Evolutionary conservation across 2,329 filamentous ascomycete species (phyloP), one percentile per base, ranked within the genome.

Genomic region (Botrytis tulipae): DNA sequence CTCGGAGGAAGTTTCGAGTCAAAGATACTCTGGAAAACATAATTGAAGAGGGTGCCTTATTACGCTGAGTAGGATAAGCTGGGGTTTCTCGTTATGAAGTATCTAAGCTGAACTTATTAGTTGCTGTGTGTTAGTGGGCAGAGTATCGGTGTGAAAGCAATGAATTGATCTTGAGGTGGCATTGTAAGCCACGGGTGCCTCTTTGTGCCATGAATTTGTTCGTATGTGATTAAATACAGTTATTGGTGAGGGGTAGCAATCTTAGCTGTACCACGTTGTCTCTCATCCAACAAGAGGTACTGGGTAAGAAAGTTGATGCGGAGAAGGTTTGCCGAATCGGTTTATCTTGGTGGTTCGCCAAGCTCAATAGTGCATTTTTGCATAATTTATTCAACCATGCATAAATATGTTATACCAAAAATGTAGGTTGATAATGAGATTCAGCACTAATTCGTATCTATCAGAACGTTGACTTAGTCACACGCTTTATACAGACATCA

Each of bases 401-500:
- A 68, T 54, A 68, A 68, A 29, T 29, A 54, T 29, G 29, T 67
- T 37, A 22, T 40, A 22, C 46, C 25, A 54, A n/a, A 35, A 51
- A n/a, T n/a, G 48, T 63, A 42, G 35, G 25, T 40, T 40, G 60
- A 18, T 61, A 25, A 40, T 25, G 14, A 40, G 35, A 29, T 14
- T 65, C 40, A 46, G 40, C 32, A 65, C 16, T 25, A 42, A 54
- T 68, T 40, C 65, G 40, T 42, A n/a, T 9, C 35, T 68, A 40
- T 40, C 0, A 61, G 35, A 68, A 68, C 16, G 12, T 57, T 4
- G 48, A 57, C 48, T 42, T 62, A 35, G 35, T 71, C 44, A 32
- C 59, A 75, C 87, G 84, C 76, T 82, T 86, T 22, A 94, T 86
- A 79, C 91, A 93, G 60, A 97, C 82, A 84, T 97, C 95, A 76